Evolutionary conservation across 2,329 filamentous ascomycete species (phyloP), one percentile per base, ranked within the genome.

Genomic region (Cladophialophora psammophila): DNA sequence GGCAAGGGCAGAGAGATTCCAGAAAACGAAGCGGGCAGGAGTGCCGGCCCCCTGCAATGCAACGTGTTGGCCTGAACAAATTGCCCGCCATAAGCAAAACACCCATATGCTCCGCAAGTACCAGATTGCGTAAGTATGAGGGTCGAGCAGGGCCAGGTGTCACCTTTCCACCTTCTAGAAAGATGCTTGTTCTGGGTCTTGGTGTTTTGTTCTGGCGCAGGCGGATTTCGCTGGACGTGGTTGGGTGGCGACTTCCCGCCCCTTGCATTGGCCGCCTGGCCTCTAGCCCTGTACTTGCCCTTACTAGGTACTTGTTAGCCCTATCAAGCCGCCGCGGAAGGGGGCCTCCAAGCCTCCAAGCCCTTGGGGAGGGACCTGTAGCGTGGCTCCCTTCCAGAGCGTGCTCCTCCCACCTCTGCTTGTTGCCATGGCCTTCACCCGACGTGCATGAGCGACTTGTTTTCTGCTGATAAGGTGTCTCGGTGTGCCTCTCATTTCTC

Each of bases 131-230:
- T 50, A 42, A n/a, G 34, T 50, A 42, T 34, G 34, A 20, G 32
- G 31, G 64, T 31, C 54, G 62, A 67, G 60, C 57, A 64, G 53
- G 54, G 45, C 36, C 58, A 62, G 26, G 26, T 26, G 26, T 26
- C 26, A 26, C 26, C 26, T 26, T 66, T 60, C 64, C 61, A 65
- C 66, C 68, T 70, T 70, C 68, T 70, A 68, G 68, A 70, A 70
- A 63, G 64, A 63, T 63, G 38, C 60, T 59, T 62, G 54, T 54
- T 52, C 50, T 26, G 62, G 62, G 31, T 57, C 63, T 40, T 36
- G 31, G 12, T 5, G 26, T 15, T 42, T 52, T 31, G 45, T 26
- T 50, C 45, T 50, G 45, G 45, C 45, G 45, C 45, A 10, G 45
- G 45, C 45, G 45, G 45, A 3, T 50, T 50, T 50, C 5, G 18